Evolutionary conservation across 1,284 basidiomycete species (phyloP).

Genomic region (Sanguinoderma infundibulare): DNA sequence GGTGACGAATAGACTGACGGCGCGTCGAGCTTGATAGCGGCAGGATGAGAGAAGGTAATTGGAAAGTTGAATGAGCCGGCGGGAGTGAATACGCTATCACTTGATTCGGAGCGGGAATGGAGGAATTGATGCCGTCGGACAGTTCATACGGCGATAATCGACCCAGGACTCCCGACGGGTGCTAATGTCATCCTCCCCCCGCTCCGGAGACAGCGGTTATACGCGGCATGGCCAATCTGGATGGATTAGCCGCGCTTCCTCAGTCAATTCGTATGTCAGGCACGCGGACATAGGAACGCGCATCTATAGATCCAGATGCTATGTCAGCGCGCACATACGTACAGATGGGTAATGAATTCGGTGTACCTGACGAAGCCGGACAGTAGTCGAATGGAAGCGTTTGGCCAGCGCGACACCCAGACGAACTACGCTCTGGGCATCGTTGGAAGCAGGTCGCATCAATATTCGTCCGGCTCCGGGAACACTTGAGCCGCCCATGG

Average conservation of each 20-base stretch:
- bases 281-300: not conserved
- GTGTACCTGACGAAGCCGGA: not conserved
- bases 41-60: not conserved
- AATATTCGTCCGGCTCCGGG: not conserved
- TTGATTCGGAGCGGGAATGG: not conserved
- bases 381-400: not conserved
- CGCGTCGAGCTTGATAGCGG: not conserved
- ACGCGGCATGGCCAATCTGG: not conserved
- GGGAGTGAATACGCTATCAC: not conserved
- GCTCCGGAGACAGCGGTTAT: not conserved
- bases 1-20: not conserved
- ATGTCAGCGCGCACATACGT: not conserved
- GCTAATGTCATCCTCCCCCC: not conserved
- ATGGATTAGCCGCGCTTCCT: not conserved
- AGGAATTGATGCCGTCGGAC: not conserved
- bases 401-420: not conserved
- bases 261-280: not conserved
- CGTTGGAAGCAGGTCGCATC: not conserved
- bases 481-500: not conserved
- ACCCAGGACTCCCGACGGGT: not conserved
- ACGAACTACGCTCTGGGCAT: not conserved
- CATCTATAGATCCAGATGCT: not conserved
- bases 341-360: not conserved
- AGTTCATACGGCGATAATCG: slow-evolving; percentile 7
- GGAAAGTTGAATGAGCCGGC: not conserved